These are phyloP conservation scores for Phaffomyces thermotolerans DNA, from an alignment of 805 yeast species.

Conservation along the genomic window DNA sequence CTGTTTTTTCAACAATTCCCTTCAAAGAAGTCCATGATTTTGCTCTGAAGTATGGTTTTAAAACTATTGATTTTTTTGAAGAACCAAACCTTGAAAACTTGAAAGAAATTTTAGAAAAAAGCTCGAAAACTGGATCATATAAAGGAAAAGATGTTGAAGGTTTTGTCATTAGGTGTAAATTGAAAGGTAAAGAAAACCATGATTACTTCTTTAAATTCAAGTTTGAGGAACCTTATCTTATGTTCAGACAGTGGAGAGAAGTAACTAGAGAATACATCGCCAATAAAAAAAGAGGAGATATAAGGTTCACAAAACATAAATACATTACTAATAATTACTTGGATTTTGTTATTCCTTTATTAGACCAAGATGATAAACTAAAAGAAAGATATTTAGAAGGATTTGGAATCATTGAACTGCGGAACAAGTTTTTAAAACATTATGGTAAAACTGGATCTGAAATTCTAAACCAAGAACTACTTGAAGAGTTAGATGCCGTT, in stretches of 20 bases:
- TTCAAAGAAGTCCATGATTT: conserved; percentile 53
- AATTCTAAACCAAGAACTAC: conserved; percentile 39
- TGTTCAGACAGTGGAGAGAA: conserved; percentile 89
- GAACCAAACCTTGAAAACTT: conserved; percentile 35
- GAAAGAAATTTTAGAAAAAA: conserved; percentile 43
- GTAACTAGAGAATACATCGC: conserved; percentile 56
- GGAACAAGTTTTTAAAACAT: conserved; percentile 55
- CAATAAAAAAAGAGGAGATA: conserved; percentile 22
- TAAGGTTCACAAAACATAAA: conserved; percentile 45
- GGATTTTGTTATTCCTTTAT: conserved; percentile 51
- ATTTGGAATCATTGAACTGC: conserved; percentile 65
- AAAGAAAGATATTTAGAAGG: conserved; percentile 42
- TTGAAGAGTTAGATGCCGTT: conserved; percentile 31
- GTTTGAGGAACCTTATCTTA: conserved; percentile 89
- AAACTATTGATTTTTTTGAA: conserved; percentile 40
- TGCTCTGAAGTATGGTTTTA: conserved; percentile 66
- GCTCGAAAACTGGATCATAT: conserved; percentile 63
- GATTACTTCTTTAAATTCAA: conserved; percentile 87
- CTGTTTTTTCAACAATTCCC: conserved; percentile 56
- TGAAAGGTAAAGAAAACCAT: conserved; percentile 9
- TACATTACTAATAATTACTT: conserved; percentile 61
- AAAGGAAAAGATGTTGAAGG: conserved; percentile 80
- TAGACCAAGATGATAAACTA: conserved; percentile 42
- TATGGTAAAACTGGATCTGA: conserved; percentile 54
- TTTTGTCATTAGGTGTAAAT: conserved; percentile 72